Evolutionary conservation across 225 moss, liverwort and hornwort species (phyloP), one percentile per base, ranked within the genome.

Genomic region (Polytrichum commune): DNA sequence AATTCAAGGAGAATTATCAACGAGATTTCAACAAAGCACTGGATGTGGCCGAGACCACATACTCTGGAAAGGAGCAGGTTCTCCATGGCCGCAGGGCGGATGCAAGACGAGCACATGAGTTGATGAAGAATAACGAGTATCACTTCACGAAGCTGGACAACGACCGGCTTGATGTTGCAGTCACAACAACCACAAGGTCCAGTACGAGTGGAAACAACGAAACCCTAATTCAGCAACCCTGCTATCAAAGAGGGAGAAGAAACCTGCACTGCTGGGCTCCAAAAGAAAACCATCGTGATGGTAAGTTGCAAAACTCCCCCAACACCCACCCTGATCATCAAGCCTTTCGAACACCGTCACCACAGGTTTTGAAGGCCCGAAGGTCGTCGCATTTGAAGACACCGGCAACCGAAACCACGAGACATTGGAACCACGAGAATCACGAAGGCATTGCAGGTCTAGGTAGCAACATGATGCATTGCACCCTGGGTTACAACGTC

Each of bases 41-140:
- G 18, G 24, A 4, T 20, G 24, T 1, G n/a, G 55, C 68, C 29
- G 67, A 60, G 56, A 73, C 53, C 58, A 84, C 62, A 19, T 32
- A 33, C 29, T 29, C 70, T 54, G 69, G 30, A 73, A 88, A 83
- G 53, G 92, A 92, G 23, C 88, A 81, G 70, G 79, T 84, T n/a
- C 76, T 84, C 9, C 83, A 94, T 54, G 92, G 91, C 20, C 80
- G 87, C 58, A 80, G 89, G 77, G 84, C 90, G 24, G 76, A 74
- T 84, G 62, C 69, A 26, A 75, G 69, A 69, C 66, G 63, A 72
- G 69, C 29, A 29, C 77, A 84, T 7, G 65, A 58, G 32, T 76
- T 68, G 27, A 75, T 76, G 56, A 60, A 53, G 53, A 61, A 23
- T 24, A 64, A 33, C 70, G 53, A 54, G 53, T 62, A n/a, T 24